Base-by-base conservation (phyloP, 352 stramenopile species). In the Pythium oligandrum region DNA sequence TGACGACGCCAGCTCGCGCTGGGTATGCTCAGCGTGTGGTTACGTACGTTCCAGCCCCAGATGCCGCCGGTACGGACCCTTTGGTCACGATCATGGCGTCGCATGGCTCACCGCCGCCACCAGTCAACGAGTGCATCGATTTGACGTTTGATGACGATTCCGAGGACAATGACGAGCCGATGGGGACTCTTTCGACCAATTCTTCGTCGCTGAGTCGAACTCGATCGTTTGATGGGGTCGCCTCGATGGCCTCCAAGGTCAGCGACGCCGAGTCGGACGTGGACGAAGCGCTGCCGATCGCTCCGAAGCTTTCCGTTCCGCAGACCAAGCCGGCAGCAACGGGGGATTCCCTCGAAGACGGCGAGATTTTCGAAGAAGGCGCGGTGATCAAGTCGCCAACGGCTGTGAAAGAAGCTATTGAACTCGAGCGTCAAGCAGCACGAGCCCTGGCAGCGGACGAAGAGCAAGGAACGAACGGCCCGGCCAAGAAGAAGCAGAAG, bases 331-430 rank as follows among this genome's bases (percentile, higher is more conserved):
- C 6, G 1, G 4, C 4, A 35, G 10, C 44, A 10, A 44, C 34
- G 6, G 49, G 53, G 17, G 57, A 57, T 6, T 50, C 53, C n/a
- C 53, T 87, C 9, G 78, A 90, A 54, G 79, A 93, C 48, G 82
- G 80, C 6, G 80, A 90, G 46, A 88, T 89, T 48, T 78, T 80
- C 47, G 77, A 90, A 66, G 79, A 85, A 74, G 70, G 75, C 44
- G 68, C 55, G 0, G 51, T 63, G 38, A 31, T 55, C n/a, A 69
- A 68, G 43, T 71, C 71, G 9, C 61, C 64, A 4, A 63, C 63
- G 10, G 51, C 67, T 31, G 59, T 82, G 11, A 83, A 78, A 37
- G 60, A 70, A 8, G 53, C 64, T 31, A 77, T 84, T 53, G 62
- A 58, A 6, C 48, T 64, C 17, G 59, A 78, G 9, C 67, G 61